Base-by-base conservation (phyloP, 1,284 basidiomycete species). In the Leucoagaricus sp. region DNA sequence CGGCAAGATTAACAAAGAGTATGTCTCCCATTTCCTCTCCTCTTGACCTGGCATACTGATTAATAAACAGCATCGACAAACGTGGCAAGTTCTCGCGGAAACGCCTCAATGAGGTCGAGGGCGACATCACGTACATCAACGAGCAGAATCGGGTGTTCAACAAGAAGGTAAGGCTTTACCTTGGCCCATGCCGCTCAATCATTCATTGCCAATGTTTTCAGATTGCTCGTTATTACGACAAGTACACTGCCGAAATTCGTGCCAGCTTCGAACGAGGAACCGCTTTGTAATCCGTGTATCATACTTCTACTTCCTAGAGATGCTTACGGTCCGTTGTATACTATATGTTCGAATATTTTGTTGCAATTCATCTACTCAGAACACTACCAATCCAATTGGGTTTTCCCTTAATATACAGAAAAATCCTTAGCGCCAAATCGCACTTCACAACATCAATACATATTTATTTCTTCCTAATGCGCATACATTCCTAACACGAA, bases 71-170 rank as follows among this genome's bases (percentile, higher is more conserved):
- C 64, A 84, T 94, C 61, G 91, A 94, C 75, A 91, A 92, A 76
- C 88, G 91, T 69, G 81, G 85, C 68, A 96, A 93, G 68, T 89
- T 93, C 74, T 93, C 90, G 34, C 80, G 95, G 62, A 93, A 94
- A 72, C 84, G 94, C 58, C 78, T 80, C 69, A 95, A 96, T 74
- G 94, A 98, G 66, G 89, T 91, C 52, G 90, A 96, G 61, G 94
- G 91, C 55, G 94, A 98, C 64, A 93, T 99, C 72, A 98, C 94
- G 12, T 99, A 99, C 70, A 99, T 99, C 85, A 99, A 99, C 80
- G 94, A 98, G 72, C 88, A 90, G 72, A 99, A 99, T 78, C 89
- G 93, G 66, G 93, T 96, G 53, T 99, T 98, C 83, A 99, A 98
- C 86, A 96, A 96, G 78, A 99, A 98, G 88, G 91, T 89, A 29